These are phyloP conservation scores for Actinomortierella wolfii DNA, from an alignment of 371 early-diverging fungal genomes.

Conservation along the genomic window DNA sequence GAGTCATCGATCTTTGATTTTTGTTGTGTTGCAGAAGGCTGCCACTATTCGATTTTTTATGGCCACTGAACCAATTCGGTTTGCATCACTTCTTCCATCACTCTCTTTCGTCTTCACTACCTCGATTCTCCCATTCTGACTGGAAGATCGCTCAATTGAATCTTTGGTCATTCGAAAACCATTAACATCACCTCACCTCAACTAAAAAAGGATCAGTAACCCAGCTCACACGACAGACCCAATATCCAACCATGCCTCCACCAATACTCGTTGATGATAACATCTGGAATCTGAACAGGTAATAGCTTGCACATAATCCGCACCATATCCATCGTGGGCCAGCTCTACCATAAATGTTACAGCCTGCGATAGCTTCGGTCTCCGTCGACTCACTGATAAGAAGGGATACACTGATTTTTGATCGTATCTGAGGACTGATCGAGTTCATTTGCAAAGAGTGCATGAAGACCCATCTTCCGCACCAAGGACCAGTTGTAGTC, in stretches of 20 bases:
- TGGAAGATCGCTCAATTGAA: not conserved
- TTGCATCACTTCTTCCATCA: not conserved
- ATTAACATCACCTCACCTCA: no score
- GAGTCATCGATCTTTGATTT: conserved; percentile 4
- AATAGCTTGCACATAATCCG: no score
- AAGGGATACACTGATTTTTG: no score
- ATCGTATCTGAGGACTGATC: no score
- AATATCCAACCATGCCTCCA: conserved; percentile 26
- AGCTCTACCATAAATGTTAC: no score
- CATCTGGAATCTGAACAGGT: conserved; percentile 36
- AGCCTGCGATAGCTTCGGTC: no score
- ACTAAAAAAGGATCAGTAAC: not conserved
- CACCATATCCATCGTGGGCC: no score
- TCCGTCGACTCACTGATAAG: no score
- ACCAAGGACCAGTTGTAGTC: no score
- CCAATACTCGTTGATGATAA: conserved; percentile 46
- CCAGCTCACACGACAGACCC: not conserved
- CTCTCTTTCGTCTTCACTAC: not conserved
- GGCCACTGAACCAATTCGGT: not conserved
- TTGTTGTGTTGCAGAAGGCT: not conserved
- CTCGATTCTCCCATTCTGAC: not conserved
- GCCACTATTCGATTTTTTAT: not conserved
- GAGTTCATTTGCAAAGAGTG: no score
- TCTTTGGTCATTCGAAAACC: not conserved
- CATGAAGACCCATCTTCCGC: no score